These are phyloP conservation scores for Digitaria exilis DNA, from an alignment of 202 grass and related monocot genomes.

Conservation along the genomic window DNA sequence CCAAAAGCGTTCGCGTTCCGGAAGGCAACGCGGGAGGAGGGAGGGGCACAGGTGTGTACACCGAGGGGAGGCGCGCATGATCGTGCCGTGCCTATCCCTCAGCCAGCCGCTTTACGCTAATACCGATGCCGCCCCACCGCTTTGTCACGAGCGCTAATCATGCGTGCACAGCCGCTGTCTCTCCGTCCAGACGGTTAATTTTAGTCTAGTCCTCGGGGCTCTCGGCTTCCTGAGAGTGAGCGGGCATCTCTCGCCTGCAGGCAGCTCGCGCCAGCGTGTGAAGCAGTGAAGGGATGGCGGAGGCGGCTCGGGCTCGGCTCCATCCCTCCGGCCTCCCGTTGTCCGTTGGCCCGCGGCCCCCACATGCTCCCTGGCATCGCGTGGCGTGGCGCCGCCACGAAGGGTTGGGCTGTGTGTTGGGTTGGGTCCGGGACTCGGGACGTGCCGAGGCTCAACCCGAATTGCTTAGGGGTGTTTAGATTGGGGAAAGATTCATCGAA, in stretches of 20 bases:
- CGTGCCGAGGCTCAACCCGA: too few relatives aligned
- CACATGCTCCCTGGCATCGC: neutral
- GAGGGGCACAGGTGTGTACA: neutral
- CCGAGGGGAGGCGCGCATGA: slow-evolving; percentile 15
- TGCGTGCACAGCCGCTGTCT: neutral
- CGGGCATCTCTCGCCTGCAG: neutral
- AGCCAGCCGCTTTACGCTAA: slow-evolving; percentile 21
- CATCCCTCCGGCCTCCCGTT: neutral
- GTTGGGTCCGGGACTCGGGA: neutral
- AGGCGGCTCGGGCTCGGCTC: neutral
- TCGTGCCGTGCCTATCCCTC: neutral
- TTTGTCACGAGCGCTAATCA: slow-evolving; percentile 28
- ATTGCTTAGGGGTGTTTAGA: too few relatives aligned
- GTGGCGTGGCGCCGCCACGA: neutral
- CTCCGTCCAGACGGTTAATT: neutral
- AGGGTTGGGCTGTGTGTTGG: neutral
- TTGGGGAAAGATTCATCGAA: too few relatives aligned
- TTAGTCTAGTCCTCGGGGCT: neutral
- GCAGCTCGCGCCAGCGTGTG: too few relatives aligned
- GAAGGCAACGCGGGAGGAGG: neutral
- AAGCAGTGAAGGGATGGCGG: neutral
- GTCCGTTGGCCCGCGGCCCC: neutral
- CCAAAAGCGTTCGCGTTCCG: neutral
- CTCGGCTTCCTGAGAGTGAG: too few relatives aligned
- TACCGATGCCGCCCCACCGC: neutral